Base-by-base conservation (phyloP, 1,139 yeast genomes). In the Lodderomyces oxycetoniae region DNA sequence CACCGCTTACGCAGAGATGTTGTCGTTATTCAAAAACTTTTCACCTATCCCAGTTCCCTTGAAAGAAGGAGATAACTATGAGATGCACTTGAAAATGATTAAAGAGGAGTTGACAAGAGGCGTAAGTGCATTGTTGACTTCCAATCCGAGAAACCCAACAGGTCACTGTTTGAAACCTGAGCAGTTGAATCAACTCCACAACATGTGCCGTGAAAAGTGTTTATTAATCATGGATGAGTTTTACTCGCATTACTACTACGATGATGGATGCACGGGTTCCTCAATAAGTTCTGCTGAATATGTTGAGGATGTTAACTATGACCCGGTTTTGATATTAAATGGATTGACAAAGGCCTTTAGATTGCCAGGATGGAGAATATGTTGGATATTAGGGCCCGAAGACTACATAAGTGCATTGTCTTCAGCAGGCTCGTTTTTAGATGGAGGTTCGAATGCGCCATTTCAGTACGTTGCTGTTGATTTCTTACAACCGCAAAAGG, bases 1-100 rank as follows among this genome's bases (percentile, higher is more conserved):
- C 50, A 77, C 85, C 17, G 85, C 85, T 3, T 77, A 77, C 48
- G 80, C 85, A n/a, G 85, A 77, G 53, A 77, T 77, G 83, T 61
- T 77, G 47, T 74, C 82, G 10, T 63, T 77, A 35, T 77, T 77
- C 60, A 77, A 77, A 60, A 77, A 77, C 53, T 77, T 77, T 51
- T 73, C 81, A 2, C 83, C 84, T 5, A 76, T 77, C 37, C 85
- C 85, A 1, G 83, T 77, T 8, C 84, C 84, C 1, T 61, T 77
- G 45, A 71, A 67, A 41, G 82, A 77, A 46, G 61, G 69, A 14
- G 84, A 77, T 51, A 71, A 76, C 45, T 77, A 77, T 55, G 74
- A 73, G 39, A 67, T 77, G 28, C 82, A 77, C 48, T 59, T 77
- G 45, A 73, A 74, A 38, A 67, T 73, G 42, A 69, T 77, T 42